A percentile compares a stretch with the other conserved stretches of the same genome.
These are phyloP conservation scores for Leccinum disarticulatum DNA, from an alignment of 768 basidiomycete species.

Conservation along the genomic window DNA sequence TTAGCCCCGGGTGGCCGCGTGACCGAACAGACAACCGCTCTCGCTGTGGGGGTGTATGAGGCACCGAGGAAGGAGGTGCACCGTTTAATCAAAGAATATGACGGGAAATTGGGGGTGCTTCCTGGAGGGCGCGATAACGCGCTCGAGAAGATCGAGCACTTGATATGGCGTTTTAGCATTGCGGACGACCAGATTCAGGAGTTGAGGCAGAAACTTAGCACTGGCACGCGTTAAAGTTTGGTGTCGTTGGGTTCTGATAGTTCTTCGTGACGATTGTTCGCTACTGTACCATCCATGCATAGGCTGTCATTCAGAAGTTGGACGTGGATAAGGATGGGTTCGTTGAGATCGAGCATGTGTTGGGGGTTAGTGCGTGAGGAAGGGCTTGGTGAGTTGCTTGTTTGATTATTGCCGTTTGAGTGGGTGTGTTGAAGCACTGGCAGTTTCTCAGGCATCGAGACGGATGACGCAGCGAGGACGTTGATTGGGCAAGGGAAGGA, in stretches of 20 bases:
- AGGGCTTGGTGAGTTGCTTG: constrained; percentile 59
- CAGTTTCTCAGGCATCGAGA: constrained; percentile 62
- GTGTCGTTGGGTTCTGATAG: not conserved
- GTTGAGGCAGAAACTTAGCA: not conserved
- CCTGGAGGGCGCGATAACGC: constrained; percentile 9
- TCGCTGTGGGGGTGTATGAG: too few relatives aligned
- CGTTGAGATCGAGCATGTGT: too few relatives aligned
- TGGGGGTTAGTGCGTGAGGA: constrained; percentile 87
- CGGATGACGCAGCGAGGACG: constrained; percentile 82
- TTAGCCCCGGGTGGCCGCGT: too few relatives aligned
- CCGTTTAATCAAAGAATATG: not conserved
- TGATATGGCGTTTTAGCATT: constrained; percentile 18
- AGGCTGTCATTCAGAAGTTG: constrained; percentile 85
- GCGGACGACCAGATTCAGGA: constrained; percentile 6
- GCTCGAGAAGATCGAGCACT: constrained; percentile 11
- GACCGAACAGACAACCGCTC: too few relatives aligned
- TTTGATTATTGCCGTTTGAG: not conserved
- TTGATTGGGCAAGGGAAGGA: constrained; percentile 84
- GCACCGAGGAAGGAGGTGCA: too few relatives aligned
- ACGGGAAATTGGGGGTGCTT: not conserved
- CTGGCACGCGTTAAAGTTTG: not conserved
- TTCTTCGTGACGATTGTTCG: not conserved
- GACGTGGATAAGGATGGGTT: constrained; percentile 96
- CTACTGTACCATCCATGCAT: not conserved
- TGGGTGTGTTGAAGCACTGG: not conserved